Evolutionary conservation across 805 yeast species (phyloP).

Genomic region (Monosporozyma solicola): DNA sequence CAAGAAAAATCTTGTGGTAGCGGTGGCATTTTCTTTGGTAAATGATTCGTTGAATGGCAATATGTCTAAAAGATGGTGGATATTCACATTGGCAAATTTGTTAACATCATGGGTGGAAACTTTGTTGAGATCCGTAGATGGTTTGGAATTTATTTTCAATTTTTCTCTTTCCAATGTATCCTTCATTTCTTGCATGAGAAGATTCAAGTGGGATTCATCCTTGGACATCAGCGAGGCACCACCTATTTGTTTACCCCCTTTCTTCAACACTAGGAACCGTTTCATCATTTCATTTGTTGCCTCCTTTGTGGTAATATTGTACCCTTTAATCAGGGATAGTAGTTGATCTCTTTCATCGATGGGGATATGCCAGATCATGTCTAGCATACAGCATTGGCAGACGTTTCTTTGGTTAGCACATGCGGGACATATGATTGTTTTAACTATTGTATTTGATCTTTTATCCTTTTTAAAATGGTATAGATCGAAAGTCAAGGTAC

Average conservation of each 20-base stretch:
- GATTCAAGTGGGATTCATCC: slow-evolving; percentile 36
- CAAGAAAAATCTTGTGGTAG: slow-evolving; percentile 54
- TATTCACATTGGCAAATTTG: not conserved
- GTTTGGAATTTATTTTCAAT: not conserved
- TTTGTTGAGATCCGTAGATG: not conserved
- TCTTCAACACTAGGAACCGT: slow-evolving; percentile 42
- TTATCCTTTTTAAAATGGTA: slow-evolving; percentile 44
- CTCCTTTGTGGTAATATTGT: slow-evolving; percentile 30
- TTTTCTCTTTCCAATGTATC: not conserved
- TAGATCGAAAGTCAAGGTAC: slow-evolving; percentile 77
- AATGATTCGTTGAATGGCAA: slow-evolving; percentile 66
- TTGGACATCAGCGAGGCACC: slow-evolving; percentile 29
- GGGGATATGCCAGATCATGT: slow-evolving; percentile 74
- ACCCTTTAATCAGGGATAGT: slow-evolving; percentile 56
- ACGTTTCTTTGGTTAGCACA: slow-evolving; percentile 76
- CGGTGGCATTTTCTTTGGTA: slow-evolving; percentile 25
- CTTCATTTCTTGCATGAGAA: slow-evolving; percentile 40
- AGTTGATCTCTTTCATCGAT: slow-evolving; percentile 72
- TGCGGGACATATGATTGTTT: slow-evolving; percentile 65
- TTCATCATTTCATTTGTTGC: slow-evolving; percentile 46
- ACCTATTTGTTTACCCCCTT: slow-evolving; percentile 34
- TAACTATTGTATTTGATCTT: slow-evolving; percentile 35
- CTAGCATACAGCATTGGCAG: slow-evolving; percentile 84
- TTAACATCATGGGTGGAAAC: not conserved
- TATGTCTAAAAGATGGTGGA: slow-evolving; percentile 38